phyloP scores from a whole-genome alignment of 1,284 basidiomycete genomes.

The Cryptococcus amylolentus region DNA sequence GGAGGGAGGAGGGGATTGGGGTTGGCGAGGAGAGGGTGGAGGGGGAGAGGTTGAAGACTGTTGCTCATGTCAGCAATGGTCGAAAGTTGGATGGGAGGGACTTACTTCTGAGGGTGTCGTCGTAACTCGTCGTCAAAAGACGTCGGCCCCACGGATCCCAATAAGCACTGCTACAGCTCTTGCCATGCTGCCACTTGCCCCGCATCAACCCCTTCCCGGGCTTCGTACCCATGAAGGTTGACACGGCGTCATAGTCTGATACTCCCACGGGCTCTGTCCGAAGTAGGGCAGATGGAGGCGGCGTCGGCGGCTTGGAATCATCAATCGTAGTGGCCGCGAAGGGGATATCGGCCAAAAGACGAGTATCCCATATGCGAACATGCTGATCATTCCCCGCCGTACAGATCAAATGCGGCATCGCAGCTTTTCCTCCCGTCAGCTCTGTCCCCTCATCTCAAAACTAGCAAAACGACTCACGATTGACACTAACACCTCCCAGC shows the following conservation, averaged over 20 bases:
- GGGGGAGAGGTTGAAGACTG: conserved; percentile 50
- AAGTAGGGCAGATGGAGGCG: conserved; percentile 6
- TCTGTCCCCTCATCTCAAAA: neutral
- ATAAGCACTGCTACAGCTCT: conserved; percentile 51
- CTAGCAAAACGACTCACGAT: conserved; percentile 35
- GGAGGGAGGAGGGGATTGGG: conserved; percentile 30
- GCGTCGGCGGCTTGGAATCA: neutral
- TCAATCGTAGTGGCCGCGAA: neutral
- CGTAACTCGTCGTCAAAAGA: conserved; percentile 51
- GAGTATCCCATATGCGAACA: conserved; percentile 48
- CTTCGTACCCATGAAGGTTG: conserved; percentile 16
- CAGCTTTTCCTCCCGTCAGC: conserved; percentile 30
- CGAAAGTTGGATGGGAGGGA: neutral
- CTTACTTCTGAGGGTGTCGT: conserved; percentile 29
- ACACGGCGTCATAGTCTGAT: conserved; percentile 22
- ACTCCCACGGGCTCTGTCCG: neutral
- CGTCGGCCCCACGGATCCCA: conserved; percentile 52
- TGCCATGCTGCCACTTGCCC: conserved; percentile 45
- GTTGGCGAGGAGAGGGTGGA: conserved; percentile 27
- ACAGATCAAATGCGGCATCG: conserved; percentile 43
- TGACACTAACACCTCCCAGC: conserved; percentile 48
- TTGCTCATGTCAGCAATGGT: neutral
- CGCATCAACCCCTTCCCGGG: conserved; percentile 38
- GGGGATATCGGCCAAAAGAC: conserved; percentile 34
- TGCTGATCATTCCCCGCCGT: conserved; percentile 47